phyloP scores from a whole-genome alignment of 345 rosid genomes.

The Turnera subulata region DNA sequence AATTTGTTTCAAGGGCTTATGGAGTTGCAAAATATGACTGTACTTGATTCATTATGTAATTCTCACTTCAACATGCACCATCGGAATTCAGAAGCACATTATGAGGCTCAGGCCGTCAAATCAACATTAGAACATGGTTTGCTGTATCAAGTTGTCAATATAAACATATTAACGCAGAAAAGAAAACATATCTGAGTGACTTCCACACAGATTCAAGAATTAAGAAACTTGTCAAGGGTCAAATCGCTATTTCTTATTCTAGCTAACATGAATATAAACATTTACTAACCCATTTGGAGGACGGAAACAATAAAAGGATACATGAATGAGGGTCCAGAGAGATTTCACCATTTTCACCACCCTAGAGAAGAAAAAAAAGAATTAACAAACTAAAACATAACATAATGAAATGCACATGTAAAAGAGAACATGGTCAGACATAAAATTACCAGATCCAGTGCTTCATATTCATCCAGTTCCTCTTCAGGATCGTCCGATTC shows the following conservation, averaged over 20 bases:
- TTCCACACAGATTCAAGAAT: not conserved
- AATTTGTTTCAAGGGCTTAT: too few relatives aligned
- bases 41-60: too few relatives aligned
- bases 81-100: too few relatives aligned
- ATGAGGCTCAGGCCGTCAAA: too few relatives aligned
- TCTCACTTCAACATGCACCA: too few relatives aligned
- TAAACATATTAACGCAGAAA: too few relatives aligned
- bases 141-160: too few relatives aligned
- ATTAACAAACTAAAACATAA: not conserved
- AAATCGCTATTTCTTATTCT: not conserved
- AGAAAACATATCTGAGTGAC: too few relatives aligned
- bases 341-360: slow-evolving; percentile 48
- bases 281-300: not conserved
- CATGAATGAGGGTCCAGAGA: slow-evolving; percentile 46
- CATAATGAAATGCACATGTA: slow-evolving; percentile 1
- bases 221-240: not conserved
- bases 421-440: not conserved
- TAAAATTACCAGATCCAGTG: slow-evolving; percentile 48
- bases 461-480: slow-evolving; percentile 56
- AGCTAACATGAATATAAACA: not conserved
- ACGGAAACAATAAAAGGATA: slow-evolving; percentile 50
- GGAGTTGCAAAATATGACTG: too few relatives aligned
- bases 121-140: too few relatives aligned
- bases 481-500: slow-evolving; percentile 61
- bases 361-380: slow-evolving; percentile 43